Evolutionary conservation across 768 basidiomycete genomes (phyloP).

Genomic region (Auricularia sp.): DNA sequence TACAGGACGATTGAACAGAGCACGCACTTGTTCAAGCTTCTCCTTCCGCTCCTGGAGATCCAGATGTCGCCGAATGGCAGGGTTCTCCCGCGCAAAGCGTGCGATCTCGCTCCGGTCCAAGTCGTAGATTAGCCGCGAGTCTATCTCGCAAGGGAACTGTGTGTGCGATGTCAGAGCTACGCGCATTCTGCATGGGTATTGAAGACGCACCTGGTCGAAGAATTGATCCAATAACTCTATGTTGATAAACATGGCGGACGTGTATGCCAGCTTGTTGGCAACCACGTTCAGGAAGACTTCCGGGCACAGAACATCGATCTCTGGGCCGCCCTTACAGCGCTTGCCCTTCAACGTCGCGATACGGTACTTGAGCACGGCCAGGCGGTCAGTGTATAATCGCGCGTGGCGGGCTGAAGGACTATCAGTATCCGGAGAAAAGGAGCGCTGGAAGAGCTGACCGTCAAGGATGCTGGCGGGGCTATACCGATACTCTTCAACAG

Average conservation of each 20-base stretch:
- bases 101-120: conserved; percentile 84
- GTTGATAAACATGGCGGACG: conserved; percentile 97
- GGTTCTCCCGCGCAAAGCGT: conserved; percentile 93
- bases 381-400: conserved; percentile 73
- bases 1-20: neutral
- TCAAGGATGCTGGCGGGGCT: conserved; percentile 83
- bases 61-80: conserved; percentile 72
- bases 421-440: conserved; percentile 9
- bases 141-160: conserved; percentile 96
- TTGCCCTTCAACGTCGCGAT: conserved; percentile 79
- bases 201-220: conserved; percentile 73
- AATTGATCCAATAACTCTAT: conserved; percentile 97
- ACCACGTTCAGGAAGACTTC: conserved; percentile 96
- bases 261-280: conserved; percentile 92
- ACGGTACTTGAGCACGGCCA: conserved; percentile 77
- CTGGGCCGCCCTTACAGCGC: conserved; percentile 79
- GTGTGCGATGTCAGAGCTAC: too few species aligned
- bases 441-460: conserved; percentile 41
- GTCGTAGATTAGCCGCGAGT: conserved; percentile 85
- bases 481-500: conserved; percentile 75
- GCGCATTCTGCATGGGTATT: too few species aligned
- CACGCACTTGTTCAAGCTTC: conserved; percentile 83
- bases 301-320: conserved; percentile 84
- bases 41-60: conserved; percentile 96
- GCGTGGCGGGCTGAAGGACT: conserved; percentile 72